These are phyloP conservation scores for Suillus brevipes DNA, from an alignment of 768 basidiomycete genomes.

Conservation along the genomic window DNA sequence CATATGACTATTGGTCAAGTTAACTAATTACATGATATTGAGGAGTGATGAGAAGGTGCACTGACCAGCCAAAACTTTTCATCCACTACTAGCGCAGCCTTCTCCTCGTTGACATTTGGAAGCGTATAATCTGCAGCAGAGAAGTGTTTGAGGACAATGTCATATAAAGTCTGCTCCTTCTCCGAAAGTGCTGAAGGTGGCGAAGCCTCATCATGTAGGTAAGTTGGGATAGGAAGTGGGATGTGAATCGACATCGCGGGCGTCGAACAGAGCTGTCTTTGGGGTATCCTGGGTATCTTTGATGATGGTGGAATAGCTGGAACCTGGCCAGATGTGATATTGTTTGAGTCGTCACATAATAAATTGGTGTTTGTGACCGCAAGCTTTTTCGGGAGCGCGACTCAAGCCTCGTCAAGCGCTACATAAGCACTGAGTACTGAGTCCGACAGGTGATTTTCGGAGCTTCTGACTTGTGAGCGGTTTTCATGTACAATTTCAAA, in stretches of 20 bases:
- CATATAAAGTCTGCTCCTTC: slow-evolving; percentile 49
- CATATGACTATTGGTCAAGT: slow-evolving; percentile 46
- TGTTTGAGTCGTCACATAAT: neutral
- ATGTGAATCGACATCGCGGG: slow-evolving; percentile 13
- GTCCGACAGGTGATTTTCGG: too few species aligned
- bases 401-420: too few species aligned
- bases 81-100: slow-evolving; percentile 52
- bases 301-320: neutral
- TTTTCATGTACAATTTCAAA: neutral
- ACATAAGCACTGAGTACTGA: too few species aligned
- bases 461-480: neutral
- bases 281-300: neutral
- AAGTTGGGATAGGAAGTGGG: slow-evolving; percentile 25
- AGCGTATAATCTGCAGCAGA: slow-evolving; percentile 48
- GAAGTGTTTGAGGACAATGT: slow-evolving; percentile 60
- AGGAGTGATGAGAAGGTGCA: slow-evolving; percentile 11
- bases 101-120: slow-evolving; percentile 42
- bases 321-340: neutral
- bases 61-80: slow-evolving; percentile 79
- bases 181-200: slow-evolving; percentile 41
- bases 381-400: slow-evolving; percentile 9
- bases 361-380: neutral
- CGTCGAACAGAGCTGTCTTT: neutral
- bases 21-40: neutral
- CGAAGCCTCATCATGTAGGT: slow-evolving; percentile 23